Conservation (phyloP, 306 rosid genomes). For the Cicer judaicum region DNA sequence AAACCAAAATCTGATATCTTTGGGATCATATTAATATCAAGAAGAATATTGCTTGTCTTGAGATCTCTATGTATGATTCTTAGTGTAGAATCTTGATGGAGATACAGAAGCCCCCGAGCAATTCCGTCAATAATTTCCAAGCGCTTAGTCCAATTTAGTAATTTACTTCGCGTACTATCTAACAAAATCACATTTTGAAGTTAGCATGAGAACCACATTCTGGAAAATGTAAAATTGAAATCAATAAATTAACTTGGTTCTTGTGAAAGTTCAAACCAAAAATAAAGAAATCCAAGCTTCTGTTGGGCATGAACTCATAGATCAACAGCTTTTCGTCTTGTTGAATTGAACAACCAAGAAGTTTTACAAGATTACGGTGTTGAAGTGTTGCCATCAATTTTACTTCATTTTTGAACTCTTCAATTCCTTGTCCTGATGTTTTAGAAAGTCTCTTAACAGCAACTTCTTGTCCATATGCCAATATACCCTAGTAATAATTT, state of each 20-base stretch:
- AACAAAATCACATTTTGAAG: neutral
- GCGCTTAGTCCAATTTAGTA: slow-evolving; percentile 5
- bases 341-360: slow-evolving; percentile 35
- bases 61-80: slow-evolving; percentile 38
- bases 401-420: slow-evolving; percentile 37
- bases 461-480: slow-evolving; percentile 30
- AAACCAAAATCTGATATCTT: slow-evolving; percentile 41
- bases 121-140: slow-evolving; percentile 26
- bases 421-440: slow-evolving; percentile 4
- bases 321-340: slow-evolving; percentile 31
- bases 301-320: slow-evolving; percentile 39
- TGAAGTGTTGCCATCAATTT: slow-evolving; percentile 41
- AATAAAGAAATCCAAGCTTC: slow-evolving; percentile 39
- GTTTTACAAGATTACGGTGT: slow-evolving; percentile 41
- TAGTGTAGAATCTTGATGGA: slow-evolving; percentile 30
- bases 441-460: slow-evolving; percentile 26
- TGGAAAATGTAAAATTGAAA: neutral
- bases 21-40: slow-evolving; percentile 27
- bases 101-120: slow-evolving; percentile 32
- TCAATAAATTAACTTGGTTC: neutral
- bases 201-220: neutral
- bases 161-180: neutral
- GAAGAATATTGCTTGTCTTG: slow-evolving; percentile 35
- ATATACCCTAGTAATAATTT: slow-evolving; percentile 10
- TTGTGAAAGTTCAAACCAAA: slow-evolving; percentile 25